Evolutionary conservation across 176 grass and related monocot genomes (phyloP).

Genomic region (Eragrostis nindensis): DNA sequence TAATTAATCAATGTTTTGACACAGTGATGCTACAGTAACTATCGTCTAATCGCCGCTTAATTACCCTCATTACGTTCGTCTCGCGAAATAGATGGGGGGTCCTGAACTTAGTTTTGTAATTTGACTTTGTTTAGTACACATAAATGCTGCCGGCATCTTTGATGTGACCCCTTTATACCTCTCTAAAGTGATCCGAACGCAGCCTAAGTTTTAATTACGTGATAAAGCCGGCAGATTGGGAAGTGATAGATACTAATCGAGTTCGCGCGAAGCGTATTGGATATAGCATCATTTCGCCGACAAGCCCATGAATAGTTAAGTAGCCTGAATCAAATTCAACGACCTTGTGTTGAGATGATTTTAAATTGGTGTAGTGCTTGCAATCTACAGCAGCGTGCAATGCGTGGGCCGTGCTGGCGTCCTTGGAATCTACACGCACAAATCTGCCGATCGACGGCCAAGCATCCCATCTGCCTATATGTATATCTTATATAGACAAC

Average conservation of each 20-base stretch:
- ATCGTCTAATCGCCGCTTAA: too few species aligned
- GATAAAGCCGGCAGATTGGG: background rate
- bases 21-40: too few species aligned
- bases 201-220: background rate
- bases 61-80: too few species aligned
- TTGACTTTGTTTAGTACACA: too few species aligned
- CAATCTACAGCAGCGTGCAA: conserved; percentile 3
- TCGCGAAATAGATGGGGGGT: too few species aligned
- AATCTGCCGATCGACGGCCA: too few species aligned
- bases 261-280: background rate
- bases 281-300: background rate
- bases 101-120: too few species aligned
- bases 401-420: background rate
- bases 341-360: background rate
- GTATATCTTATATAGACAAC: background rate
- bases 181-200: too few species aligned
- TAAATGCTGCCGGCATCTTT: too few species aligned
- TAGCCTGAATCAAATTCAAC: background rate
- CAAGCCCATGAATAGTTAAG: background rate
- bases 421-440: background rate
- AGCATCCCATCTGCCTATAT: too few species aligned
- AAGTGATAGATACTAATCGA: background rate
- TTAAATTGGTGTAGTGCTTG: background rate
- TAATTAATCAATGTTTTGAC: too few species aligned
- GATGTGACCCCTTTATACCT: too few species aligned